Evolutionary conservation across 805 yeast genomes (phyloP).

Genomic region (Cyberlindnera mycetangii): DNA sequence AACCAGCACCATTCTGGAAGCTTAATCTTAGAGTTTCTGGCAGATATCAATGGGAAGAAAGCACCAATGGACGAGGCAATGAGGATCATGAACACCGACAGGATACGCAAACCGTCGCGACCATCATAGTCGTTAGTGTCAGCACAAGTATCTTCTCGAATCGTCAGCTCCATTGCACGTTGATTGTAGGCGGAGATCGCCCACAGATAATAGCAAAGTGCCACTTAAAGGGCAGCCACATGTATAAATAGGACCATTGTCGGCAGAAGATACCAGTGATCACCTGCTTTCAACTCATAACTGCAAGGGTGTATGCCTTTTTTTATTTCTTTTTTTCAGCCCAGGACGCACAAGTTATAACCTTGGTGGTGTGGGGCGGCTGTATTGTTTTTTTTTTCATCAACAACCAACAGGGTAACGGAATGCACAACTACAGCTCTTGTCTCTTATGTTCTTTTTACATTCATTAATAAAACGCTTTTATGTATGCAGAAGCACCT

Average conservation of each 20-base stretch:
- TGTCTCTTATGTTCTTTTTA: too few relatives aligned
- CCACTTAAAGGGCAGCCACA: too few relatives aligned
- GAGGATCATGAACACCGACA: slow-evolving; percentile 61
- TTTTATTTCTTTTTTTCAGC: too few relatives aligned
- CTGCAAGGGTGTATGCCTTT: background rate
- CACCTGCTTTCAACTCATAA: too few relatives aligned
- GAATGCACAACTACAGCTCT: background rate
- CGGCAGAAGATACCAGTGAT: too few relatives aligned
- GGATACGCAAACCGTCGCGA: slow-evolving; percentile 40
- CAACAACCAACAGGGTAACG: background rate
- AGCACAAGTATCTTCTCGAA: slow-evolving; percentile 33
- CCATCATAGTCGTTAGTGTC: slow-evolving; percentile 45
- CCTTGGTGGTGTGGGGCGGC: background rate
- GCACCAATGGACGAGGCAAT: slow-evolving; percentile 57
- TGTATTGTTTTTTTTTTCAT: background rate
- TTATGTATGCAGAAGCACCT: background rate
- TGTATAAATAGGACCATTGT: too few relatives aligned
- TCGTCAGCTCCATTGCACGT: slow-evolving; percentile 15
- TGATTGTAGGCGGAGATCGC: too few relatives aligned
- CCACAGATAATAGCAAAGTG: too few relatives aligned
- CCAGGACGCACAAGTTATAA: too few relatives aligned
- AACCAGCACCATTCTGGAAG: slow-evolving; percentile 64
- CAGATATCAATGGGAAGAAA: slow-evolving; percentile 60
- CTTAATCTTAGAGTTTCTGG: slow-evolving; percentile 54
- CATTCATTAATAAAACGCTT: background rate